Conservation (phyloP, 495 filamentous ascomycete species). For the Astrothelium subdiscretum region DNA sequence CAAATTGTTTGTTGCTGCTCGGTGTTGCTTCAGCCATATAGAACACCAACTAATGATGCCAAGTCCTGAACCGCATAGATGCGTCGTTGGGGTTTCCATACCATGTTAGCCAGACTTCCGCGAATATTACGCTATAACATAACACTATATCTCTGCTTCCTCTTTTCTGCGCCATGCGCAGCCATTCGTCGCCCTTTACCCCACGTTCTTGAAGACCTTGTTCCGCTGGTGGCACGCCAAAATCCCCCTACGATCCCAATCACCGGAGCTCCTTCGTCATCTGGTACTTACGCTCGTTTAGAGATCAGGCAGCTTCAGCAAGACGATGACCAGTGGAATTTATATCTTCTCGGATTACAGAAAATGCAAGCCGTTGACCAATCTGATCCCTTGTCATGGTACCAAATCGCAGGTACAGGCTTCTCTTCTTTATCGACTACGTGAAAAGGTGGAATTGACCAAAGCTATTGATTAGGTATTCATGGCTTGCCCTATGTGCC, state of each 20-base stretch:
- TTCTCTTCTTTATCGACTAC: background rate
- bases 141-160: background rate
- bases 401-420: conserved; percentile 45
- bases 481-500: conserved; percentile 49
- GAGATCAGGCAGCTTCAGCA: conserved; percentile 49
- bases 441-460: background rate
- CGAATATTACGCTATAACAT: too few relatives aligned
- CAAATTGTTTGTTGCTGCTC: too few relatives aligned
- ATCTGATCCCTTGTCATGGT: conserved; percentile 43
- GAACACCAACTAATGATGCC: too few relatives aligned
- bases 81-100: too few relatives aligned
- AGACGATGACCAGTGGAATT: conserved; percentile 44
- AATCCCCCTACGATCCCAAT: background rate
- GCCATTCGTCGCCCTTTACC: background rate
- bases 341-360: conserved; percentile 45
- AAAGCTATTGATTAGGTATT: conserved; percentile 41
- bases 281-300: conserved; percentile 21
- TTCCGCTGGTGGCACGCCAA: background rate
- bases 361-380: conserved; percentile 44
- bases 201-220: background rate
- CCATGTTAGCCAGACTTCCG: too few relatives aligned
- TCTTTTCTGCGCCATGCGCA: background rate
- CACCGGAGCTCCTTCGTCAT: background rate
- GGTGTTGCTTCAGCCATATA: too few relatives aligned
- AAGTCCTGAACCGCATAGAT: too few relatives aligned